These are phyloP conservation scores for Parietichytrium sp. DNA, from an alignment of 108 stramenopile species.

Conservation along the genomic window DNA sequence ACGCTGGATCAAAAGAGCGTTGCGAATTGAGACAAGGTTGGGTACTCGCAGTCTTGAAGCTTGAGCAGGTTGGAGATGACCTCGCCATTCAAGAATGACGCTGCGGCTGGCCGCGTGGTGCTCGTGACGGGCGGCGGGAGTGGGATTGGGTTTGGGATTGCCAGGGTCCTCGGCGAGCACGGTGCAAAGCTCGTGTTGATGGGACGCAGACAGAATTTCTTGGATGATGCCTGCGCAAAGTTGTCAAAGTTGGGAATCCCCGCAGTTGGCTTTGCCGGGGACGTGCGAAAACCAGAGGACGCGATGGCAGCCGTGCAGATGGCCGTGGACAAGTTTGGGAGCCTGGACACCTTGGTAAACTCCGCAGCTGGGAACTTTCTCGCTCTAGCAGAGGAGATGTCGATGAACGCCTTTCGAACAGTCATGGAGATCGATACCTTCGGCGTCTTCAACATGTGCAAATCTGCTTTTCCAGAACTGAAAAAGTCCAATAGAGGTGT, in stretches of 20 bases:
- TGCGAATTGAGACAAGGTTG: too few relatives aligned
- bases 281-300: neutral
- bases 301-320: neutral
- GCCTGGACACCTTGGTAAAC: constrained; percentile 35
- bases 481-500: neutral
- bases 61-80: too few relatives aligned
- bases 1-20: too few relatives aligned
- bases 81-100: neutral
- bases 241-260: neutral
- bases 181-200: constrained; percentile 13
- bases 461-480: neutral
- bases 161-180: neutral
- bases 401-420: neutral
- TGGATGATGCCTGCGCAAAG: neutral
- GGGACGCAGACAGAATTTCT: neutral
- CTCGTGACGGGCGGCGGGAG: constrained; percentile 20
- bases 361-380: constrained; percentile 39
- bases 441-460: constrained; percentile 20
- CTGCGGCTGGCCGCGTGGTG: neutral
- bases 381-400: neutral
- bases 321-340: neutral
- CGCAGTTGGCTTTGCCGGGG: neutral
- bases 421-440: constrained; percentile 35
- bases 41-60: too few relatives aligned
- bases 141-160: constrained; percentile 35